Percentiles rank a stretch among this genome's conserved stretches.
Conservation (phyloP, 768 basidiomycete genomes). For the Crucibulum laeve region DNA sequence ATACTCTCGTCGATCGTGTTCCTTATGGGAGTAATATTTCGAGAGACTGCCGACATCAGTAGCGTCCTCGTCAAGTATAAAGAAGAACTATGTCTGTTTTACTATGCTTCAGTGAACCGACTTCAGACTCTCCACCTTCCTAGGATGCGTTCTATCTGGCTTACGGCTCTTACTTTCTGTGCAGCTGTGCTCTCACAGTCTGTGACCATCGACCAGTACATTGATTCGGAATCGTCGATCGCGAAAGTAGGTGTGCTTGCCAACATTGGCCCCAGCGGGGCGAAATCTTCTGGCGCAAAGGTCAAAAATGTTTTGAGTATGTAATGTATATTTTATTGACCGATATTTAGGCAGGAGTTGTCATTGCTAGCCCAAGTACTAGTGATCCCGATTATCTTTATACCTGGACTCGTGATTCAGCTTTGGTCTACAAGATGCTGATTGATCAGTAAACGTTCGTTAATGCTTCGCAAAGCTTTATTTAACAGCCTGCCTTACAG, state of each 20-base stretch:
- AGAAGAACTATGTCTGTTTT: neutral
- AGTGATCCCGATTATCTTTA: constrained; percentile 62
- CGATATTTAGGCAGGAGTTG: constrained; percentile 41
- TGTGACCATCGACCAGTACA: constrained; percentile 42
- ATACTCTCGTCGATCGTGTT: too few relatives aligned
- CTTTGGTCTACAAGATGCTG: constrained; percentile 62
- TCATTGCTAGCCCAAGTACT: constrained; percentile 54
- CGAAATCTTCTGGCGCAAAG: constrained; percentile 52
- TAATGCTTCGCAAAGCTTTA: neutral
- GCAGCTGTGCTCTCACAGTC: constrained; percentile 18
- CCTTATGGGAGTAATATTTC: too few relatives aligned
- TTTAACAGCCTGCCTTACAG: constrained; percentile 31
- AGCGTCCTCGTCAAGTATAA: too few relatives aligned
- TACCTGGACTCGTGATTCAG: constrained; percentile 74
- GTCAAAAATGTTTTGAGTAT: constrained; percentile 19
- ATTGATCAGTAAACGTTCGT: constrained; percentile 37
- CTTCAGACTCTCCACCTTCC: too few relatives aligned
- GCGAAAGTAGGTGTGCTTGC: constrained; percentile 66
- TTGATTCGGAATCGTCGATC: constrained; percentile 49
- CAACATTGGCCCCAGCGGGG: constrained; percentile 62
- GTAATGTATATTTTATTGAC: neutral
- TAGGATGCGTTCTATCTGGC: too few relatives aligned
- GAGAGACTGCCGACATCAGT: too few relatives aligned
- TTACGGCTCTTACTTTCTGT: constrained; percentile 21
- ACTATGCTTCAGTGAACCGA: too few relatives aligned